phyloP scores from a whole-genome alignment of 164 flowering plant genomes.

The Annona squamosa region DNA sequence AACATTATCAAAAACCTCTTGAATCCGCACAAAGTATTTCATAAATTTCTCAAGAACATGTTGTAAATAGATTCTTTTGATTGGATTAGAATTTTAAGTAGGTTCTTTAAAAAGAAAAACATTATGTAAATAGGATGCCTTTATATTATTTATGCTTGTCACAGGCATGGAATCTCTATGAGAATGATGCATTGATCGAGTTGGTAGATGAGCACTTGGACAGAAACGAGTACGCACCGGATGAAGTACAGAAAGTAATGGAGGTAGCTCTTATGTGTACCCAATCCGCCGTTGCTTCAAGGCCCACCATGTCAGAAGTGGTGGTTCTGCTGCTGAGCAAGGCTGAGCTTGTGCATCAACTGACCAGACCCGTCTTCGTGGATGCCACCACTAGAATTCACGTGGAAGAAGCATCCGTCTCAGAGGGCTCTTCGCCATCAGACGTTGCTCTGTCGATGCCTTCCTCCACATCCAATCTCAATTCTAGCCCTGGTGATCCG shows the following conservation, averaged over 20 bases:
- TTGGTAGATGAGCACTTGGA: conserved; percentile 37
- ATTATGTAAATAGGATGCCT: too few relatives aligned
- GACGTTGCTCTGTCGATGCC: conserved; percentile 18
- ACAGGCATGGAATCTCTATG: conserved; percentile 36
- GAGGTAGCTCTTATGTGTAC: conserved; percentile 44
- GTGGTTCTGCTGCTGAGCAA: conserved; percentile 24
- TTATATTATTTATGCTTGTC: neutral
- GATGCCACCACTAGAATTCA: conserved; percentile 13
- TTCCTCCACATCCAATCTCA: neutral
- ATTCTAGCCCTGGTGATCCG: neutral
- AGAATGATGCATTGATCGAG: conserved; percentile 20
- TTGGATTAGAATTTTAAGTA: too few relatives aligned
- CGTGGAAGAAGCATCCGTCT: conserved; percentile 12
- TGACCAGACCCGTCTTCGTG: conserved; percentile 22
- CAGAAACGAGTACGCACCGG: conserved; percentile 19
- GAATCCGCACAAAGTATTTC: too few relatives aligned
- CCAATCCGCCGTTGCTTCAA: conserved; percentile 26
- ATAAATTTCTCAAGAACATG: too few relatives aligned
- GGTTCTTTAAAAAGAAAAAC: neutral
- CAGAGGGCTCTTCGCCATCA: conserved; percentile 16
- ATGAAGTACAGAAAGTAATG: conserved; percentile 27
- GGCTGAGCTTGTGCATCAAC: conserved; percentile 5
- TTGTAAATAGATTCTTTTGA: too few relatives aligned
- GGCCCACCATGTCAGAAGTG: conserved; percentile 52
- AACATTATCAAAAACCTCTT: too few relatives aligned